These are phyloP conservation scores for Iris pallida DNA, from an alignment of 116 monocot species.

Conservation along the genomic window DNA sequence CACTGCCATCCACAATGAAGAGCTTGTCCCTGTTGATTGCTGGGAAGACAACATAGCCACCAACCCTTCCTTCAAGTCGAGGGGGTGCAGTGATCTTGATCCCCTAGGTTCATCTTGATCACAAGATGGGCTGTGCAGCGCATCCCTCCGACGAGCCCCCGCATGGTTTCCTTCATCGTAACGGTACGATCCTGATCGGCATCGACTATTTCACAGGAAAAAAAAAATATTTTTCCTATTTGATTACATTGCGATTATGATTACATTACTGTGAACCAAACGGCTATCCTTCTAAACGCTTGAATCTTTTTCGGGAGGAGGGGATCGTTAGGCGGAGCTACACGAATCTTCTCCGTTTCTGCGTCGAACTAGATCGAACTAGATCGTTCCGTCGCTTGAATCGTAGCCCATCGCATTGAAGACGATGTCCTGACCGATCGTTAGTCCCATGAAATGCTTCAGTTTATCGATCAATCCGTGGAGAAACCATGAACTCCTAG, in stretches of 20 bases:
- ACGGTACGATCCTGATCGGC: constrained; percentile 12
- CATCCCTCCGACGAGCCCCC: constrained; percentile 34
- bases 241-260: no score
- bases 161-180: constrained; percentile 23
- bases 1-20: constrained; percentile 26
- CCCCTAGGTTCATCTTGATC: constrained; percentile 17
- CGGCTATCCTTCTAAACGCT: constrained; percentile 27
- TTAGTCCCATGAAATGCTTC: constrained; percentile 24
- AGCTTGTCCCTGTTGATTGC: constrained; percentile 20
- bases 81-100: not conserved
- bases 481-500: constrained; percentile 28
- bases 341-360: constrained; percentile 15
- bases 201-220: constrained; percentile 5
- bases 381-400: constrained; percentile 25
- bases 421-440: constrained; percentile 16
- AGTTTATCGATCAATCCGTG: constrained; percentile 34
- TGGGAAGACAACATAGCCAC: constrained; percentile 22
- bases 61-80: not conserved
- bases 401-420: constrained; percentile 35
- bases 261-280: no score
- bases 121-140: constrained; percentile 27
- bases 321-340: constrained; percentile 26
- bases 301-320: constrained; percentile 31
- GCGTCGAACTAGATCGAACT: constrained; percentile 31
- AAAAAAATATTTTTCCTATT: no score